A percentile compares a stretch with the other conserved stretches of the same genome.
phyloP scores from a whole-genome alignment of 306 rosid genomes.

The Sicyos edulis region DNA sequence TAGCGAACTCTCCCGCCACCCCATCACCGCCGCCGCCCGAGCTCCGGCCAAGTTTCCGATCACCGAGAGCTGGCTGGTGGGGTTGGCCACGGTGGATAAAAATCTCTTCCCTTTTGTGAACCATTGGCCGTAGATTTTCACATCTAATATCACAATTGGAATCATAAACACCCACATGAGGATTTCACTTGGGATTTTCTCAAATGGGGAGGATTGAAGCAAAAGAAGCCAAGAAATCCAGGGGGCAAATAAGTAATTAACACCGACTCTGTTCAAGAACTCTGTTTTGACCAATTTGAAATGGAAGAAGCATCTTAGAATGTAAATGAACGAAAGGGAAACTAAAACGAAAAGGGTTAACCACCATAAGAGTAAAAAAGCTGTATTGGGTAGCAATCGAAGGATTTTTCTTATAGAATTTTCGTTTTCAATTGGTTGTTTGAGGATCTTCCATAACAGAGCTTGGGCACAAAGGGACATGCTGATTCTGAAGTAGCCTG shows the following conservation, averaged over 20 bases:
- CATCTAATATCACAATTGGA: slow-evolving; percentile 26
- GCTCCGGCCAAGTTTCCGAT: slow-evolving; percentile 33
- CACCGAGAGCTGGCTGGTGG: slow-evolving; percentile 29
- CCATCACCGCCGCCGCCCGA: slow-evolving; percentile 29
- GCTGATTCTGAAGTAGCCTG: slow-evolving; percentile 35
- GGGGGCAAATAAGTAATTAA: slow-evolving; percentile 30
- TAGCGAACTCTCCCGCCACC: slow-evolving; percentile 26
- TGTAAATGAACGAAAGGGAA: slow-evolving; percentile 25
- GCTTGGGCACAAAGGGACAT: slow-evolving; percentile 33
- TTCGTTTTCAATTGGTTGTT: slow-evolving; percentile 25
- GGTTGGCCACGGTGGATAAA: slow-evolving; percentile 29
- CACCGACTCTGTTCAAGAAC: slow-evolving; percentile 30
- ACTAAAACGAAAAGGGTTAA: slow-evolving; percentile 15
- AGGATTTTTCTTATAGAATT: slow-evolving; percentile 19
- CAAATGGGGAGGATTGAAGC: slow-evolving; percentile 34
- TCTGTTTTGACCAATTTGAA: slow-evolving; percentile 25
- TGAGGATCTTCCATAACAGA: slow-evolving; percentile 30
- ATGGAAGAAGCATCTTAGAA: slow-evolving; percentile 26
- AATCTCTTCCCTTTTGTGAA: slow-evolving; percentile 32
- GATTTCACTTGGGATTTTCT: background rate
- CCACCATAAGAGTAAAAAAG: slow-evolving; percentile 29
- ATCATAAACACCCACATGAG: slow-evolving; percentile 23
- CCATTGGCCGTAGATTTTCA: slow-evolving; percentile 36
- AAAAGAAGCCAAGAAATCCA: slow-evolving; percentile 35
- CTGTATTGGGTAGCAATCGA: slow-evolving; percentile 22